Evolutionary conservation across 1,284 basidiomycete species (phyloP).

Genomic region (Somion occarium): DNA sequence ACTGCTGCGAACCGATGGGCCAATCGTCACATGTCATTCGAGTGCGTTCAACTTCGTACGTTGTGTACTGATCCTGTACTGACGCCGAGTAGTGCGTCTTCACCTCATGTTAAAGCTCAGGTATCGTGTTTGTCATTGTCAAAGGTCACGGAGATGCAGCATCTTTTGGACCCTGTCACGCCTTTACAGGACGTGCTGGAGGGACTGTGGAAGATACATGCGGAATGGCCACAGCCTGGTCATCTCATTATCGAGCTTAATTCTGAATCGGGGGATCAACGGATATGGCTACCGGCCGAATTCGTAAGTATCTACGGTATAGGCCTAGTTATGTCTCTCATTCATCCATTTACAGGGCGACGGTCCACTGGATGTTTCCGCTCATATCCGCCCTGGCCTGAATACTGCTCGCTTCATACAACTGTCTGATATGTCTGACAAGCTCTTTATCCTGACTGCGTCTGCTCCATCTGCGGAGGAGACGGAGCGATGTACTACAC

Average conservation of each 20-base stretch:
- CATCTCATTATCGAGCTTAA: conserved; percentile 43
- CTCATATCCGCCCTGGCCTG: conserved; percentile 32
- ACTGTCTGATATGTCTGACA: conserved; percentile 34
- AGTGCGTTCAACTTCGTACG: conserved; percentile 18
- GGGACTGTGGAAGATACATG: conserved; percentile 29
- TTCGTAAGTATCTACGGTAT: conserved; percentile 35
- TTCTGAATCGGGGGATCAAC: conserved; percentile 21
- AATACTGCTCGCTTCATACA: conserved; percentile 45
- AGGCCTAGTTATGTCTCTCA: too few relatives aligned
- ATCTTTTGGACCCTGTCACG: conserved; percentile 19
- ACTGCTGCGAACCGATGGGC: conserved; percentile 22
- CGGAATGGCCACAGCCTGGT: conserved; percentile 44
- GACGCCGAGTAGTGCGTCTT: neutral
- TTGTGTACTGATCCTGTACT: too few relatives aligned
- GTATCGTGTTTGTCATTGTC: conserved; percentile 36
- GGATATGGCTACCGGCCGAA: conserved; percentile 25
- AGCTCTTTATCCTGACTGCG: conserved; percentile 38
- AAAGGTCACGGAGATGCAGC: conserved; percentile 24
- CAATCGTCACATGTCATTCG: conserved; percentile 16
- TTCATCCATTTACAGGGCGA: conserved; percentile 13
- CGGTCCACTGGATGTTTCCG: conserved; percentile 35
- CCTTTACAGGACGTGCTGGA: conserved; percentile 28
- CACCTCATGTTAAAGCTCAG: conserved; percentile 18
- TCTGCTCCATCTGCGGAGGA: conserved; percentile 7
- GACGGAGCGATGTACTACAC: neutral